A percentile compares a stretch with the other conserved stretches of the same genome.
Evolutionary conservation across 257 asterid species (phyloP).

Genomic region (Ilex aquifolium): DNA sequence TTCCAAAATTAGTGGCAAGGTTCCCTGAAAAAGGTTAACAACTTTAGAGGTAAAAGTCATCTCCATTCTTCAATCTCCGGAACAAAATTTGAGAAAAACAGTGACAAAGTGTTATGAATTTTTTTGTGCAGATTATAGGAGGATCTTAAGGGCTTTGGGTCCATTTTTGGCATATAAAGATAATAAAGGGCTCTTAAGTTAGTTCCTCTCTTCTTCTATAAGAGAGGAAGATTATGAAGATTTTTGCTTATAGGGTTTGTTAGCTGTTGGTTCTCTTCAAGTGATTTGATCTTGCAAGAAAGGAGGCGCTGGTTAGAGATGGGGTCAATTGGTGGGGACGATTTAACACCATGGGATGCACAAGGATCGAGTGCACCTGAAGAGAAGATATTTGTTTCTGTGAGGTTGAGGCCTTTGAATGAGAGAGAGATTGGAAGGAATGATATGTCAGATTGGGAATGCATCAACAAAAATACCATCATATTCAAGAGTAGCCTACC

Average conservation of each 20-base stretch:
- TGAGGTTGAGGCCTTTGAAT: slow-evolving; percentile 14
- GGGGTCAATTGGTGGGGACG: slow-evolving; percentile 13
- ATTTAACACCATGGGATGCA: slow-evolving; percentile 10
- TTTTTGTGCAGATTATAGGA: no score
- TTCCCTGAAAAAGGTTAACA: no score
- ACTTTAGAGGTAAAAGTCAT: no score
- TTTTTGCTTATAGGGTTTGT: no score
- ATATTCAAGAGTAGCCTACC: slow-evolving; percentile 8
- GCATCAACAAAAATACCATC: slow-evolving; percentile 13
- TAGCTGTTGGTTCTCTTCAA: not conserved
- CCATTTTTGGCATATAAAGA: no score
- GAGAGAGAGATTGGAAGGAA: slow-evolving; percentile 7
- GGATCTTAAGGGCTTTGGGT: no score
- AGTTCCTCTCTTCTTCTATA: no score
- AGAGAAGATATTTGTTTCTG: slow-evolving; percentile 13
- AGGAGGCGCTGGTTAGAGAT: not conserved
- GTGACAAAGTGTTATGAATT: no score
- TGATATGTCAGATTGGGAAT: slow-evolving; percentile 15
- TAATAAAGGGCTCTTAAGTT: no score
- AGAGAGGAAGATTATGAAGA: not conserved
- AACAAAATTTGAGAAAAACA: no score
- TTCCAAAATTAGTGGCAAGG: no score
- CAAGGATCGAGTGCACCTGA: slow-evolving; percentile 4
- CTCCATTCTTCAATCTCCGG: no score
- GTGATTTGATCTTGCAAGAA: not conserved